These are phyloP conservation scores for Picochlorum sp. DNA, from an alignment of 139 green algal species.

Conservation along the genomic window DNA sequence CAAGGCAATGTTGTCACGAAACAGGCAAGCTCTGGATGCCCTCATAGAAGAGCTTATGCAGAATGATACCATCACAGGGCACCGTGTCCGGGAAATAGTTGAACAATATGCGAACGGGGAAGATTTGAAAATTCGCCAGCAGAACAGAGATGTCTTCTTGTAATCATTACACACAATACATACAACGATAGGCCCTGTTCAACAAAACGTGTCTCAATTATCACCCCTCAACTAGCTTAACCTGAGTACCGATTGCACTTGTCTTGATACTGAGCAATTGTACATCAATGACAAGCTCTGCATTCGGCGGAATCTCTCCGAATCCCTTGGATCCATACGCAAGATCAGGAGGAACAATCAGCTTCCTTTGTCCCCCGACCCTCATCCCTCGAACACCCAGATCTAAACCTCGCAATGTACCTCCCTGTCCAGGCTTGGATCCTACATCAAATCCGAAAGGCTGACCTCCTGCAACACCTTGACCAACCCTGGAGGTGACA, in stretches of 20 bases:
- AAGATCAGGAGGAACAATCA: slow-evolving; percentile 69
- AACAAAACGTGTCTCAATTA: background rate
- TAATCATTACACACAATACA: background rate
- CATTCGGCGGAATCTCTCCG: slow-evolving; percentile 68
- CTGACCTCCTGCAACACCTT: slow-evolving; percentile 70
- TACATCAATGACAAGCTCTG: slow-evolving; percentile 58
- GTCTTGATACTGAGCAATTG: slow-evolving; percentile 75
- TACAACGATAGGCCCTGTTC: no score
- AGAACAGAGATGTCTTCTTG: background rate
- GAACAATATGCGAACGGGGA: slow-evolving; percentile 13
- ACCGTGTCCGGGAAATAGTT: slow-evolving; percentile 36
- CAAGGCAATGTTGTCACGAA: slow-evolving; percentile 48
- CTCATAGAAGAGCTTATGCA: slow-evolving; percentile 17
- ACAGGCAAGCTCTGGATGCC: slow-evolving; percentile 44
- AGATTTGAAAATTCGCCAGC: background rate
- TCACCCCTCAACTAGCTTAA: slow-evolving; percentile 66
- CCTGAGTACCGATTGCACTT: slow-evolving; percentile 38
- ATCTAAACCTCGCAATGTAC: slow-evolving; percentile 64
- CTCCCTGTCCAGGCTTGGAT: slow-evolving; percentile 31
- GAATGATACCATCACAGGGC: slow-evolving; percentile 15
- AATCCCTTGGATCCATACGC: slow-evolving; percentile 58
- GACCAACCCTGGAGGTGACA: slow-evolving; percentile 62
- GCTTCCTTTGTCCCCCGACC: slow-evolving; percentile 58
- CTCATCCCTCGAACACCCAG: slow-evolving; percentile 77
- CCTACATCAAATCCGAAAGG: slow-evolving; percentile 87